Conservation (phyloP, 129 eudicot genomes). For the Helianthus tuberosus region DNA sequence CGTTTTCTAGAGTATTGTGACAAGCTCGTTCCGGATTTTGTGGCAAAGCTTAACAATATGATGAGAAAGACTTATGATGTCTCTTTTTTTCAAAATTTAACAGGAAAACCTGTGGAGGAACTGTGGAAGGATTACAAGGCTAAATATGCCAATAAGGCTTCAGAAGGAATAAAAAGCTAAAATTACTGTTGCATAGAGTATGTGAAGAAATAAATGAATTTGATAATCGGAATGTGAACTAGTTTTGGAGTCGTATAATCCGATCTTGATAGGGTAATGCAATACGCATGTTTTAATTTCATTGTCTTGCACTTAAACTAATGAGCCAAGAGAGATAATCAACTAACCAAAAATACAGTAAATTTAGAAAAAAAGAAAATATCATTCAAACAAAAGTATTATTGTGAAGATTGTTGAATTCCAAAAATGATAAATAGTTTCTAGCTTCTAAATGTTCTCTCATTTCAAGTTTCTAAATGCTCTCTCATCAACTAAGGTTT, state of each 20-base stretch:
- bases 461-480: too few relatives aligned
- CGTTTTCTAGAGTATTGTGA: conserved; percentile 38
- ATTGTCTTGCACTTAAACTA: too few relatives aligned
- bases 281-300: too few relatives aligned
- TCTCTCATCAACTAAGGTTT: too few relatives aligned
- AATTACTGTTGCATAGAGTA: neutral
- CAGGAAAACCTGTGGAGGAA: conserved; percentile 17
- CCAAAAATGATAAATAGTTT: too few relatives aligned
- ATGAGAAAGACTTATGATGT: conserved; percentile 12
- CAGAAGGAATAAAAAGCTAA: neutral
- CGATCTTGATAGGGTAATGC: neutral
- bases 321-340: too few relatives aligned
- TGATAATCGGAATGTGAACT: neutral
- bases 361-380: too few relatives aligned
- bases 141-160: neutral
- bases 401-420: too few relatives aligned
- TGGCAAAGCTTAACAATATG: conserved; percentile 20
- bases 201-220: conserved; percentile 5
- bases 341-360: too few relatives aligned
- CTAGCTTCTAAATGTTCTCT: too few relatives aligned
- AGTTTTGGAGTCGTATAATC: neutral
- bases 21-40: conserved; percentile 4
- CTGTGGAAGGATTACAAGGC: conserved; percentile 27
- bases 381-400: too few relatives aligned
- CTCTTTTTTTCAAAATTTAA: neutral